These are phyloP conservation scores for Albizia julibrissin DNA, from an alignment of 306 rosid genomes.

Conservation along the genomic window DNA sequence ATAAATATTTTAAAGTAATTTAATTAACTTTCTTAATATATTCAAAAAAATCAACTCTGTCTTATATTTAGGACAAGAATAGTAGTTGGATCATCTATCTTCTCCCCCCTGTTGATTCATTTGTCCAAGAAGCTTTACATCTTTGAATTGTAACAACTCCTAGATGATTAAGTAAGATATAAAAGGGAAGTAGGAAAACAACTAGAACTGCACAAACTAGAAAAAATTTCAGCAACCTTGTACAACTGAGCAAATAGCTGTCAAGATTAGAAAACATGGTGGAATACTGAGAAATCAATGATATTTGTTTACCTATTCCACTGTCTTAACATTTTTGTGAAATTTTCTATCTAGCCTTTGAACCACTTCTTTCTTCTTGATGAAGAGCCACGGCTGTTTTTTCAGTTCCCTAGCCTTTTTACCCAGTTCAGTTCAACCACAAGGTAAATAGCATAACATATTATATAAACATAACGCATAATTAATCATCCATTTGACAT, in stretches of 20 bases:
- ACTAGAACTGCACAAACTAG: background rate
- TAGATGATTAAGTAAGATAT: too few species aligned
- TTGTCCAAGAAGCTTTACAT: too few species aligned
- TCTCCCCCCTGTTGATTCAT: too few species aligned
- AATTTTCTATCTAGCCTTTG: slow-evolving; percentile 89
- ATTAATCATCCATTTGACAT: slow-evolving; percentile 4
- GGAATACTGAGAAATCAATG: background rate
- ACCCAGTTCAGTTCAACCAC: slow-evolving; percentile 65
- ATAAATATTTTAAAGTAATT: too few species aligned
- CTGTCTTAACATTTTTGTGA: slow-evolving; percentile 86
- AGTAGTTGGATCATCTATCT: too few species aligned
- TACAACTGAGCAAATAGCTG: background rate
- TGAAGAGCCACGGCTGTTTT: slow-evolving; percentile 82
- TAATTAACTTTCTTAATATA: too few species aligned
- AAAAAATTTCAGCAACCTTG: background rate
- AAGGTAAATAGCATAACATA: slow-evolving; percentile 17
- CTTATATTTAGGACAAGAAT: too few species aligned
- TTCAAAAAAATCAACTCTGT: too few species aligned
- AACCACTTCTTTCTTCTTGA: slow-evolving; percentile 88
- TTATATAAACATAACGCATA: background rate
- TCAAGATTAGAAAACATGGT: background rate
- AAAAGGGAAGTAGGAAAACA: background rate
- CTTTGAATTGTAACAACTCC: too few species aligned
- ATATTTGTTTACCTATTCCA: slow-evolving; percentile 62
- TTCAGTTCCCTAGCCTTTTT: slow-evolving; percentile 88